Evolutionary conservation across 2,329 filamentous ascomycete genomes (phyloP), one percentile per base, ranked within the genome.

Genomic region (Diplodia scrobiculata): DNA sequence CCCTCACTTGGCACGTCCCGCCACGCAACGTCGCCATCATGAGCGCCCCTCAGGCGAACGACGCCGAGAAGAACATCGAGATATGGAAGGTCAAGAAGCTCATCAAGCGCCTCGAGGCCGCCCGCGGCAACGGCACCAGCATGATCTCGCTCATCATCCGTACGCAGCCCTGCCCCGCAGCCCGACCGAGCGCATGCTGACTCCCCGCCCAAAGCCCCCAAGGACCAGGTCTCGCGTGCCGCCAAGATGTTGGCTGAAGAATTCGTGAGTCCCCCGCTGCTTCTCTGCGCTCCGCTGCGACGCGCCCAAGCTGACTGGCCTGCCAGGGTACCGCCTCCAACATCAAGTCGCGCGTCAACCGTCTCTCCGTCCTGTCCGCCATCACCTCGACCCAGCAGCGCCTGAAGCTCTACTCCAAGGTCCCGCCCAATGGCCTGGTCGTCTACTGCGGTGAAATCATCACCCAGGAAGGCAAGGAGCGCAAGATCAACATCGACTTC

Each of bases 231-330:
- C 70, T 98, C 95, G 53, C 90, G 93, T 76, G 90, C 91, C 65
- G 91, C 95, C 68, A 98, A 98, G 87, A 99, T 99, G 95, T 90
- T 99, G 89, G 96, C 96, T 84, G 95, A 99, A 97, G 93, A 97
- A 91, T 97, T 95, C 78, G 91, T 95, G 86, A 72, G 90, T 55
- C 36, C 63, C 63, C 47, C 69, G 63, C 63, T 66, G 67, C 73
- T 25, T 25, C 21, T 25, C 25, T 4, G 3, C 21, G 25, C 25
- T 25, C 3, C 25, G 25, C 76, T 72, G 41, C 68, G 71, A 10
- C 65, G 52, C 55, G 55, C 54, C 19, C 36, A 6, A 14, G 51
- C 47, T 63, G 38, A 69, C 50, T 32, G 4, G 29, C 14, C 19
- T 27, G 21, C 17, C 50, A 95, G 92, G 95, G 95, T 78, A 99